A percentile compares a stretch with the other conserved stretches of the same genome.
These are phyloP conservation scores for Geosmithia putterillii DNA, from an alignment of 2,329 filamentous ascomycete genomes.

Conservation along the genomic window DNA sequence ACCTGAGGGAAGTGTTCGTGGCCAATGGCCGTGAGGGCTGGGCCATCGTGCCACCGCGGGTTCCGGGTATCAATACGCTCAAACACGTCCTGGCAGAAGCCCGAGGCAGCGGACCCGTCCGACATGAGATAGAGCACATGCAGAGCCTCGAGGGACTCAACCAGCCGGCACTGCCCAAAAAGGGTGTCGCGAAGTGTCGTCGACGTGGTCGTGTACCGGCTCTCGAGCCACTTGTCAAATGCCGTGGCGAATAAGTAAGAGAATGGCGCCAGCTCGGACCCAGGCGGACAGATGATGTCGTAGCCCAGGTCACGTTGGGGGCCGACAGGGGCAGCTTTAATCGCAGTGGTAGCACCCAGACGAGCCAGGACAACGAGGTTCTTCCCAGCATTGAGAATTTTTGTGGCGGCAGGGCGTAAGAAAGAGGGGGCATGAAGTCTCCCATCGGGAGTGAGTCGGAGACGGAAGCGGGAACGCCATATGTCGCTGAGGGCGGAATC, in stretches of 20 bases:
- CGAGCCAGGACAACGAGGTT: constrained; percentile 74
- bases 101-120: constrained; percentile 55
- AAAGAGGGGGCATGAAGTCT: constrained; percentile 61
- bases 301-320: constrained; percentile 36
- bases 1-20: constrained; percentile 57
- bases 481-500: constrained; percentile 46
- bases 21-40: constrained; percentile 65
- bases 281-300: constrained; percentile 37
- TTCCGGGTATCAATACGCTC: constrained; percentile 54
- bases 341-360: no score
- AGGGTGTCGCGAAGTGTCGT: constrained; percentile 52
- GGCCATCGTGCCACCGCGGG: constrained; percentile 65
- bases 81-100: constrained; percentile 60
- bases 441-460: constrained; percentile 49
- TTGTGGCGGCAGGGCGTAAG: constrained; percentile 52
- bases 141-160: constrained; percentile 51
- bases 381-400: constrained; percentile 81
- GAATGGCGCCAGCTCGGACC: constrained; percentile 49
- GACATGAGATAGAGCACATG: constrained; percentile 65
- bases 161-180: constrained; percentile 56
- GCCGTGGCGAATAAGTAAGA: constrained; percentile 59
- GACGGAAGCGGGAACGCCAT: constrained; percentile 64
- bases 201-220: constrained; percentile 60
- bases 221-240: constrained; percentile 66
- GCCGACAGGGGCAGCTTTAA: constrained; percentile 19